Percentiles rank a stretch among this genome's conserved stretches.
These are phyloP conservation scores for Colletotrichum limetticola DNA, from an alignment of 2,329 filamentous ascomycete genomes.

Conservation along the genomic window DNA sequence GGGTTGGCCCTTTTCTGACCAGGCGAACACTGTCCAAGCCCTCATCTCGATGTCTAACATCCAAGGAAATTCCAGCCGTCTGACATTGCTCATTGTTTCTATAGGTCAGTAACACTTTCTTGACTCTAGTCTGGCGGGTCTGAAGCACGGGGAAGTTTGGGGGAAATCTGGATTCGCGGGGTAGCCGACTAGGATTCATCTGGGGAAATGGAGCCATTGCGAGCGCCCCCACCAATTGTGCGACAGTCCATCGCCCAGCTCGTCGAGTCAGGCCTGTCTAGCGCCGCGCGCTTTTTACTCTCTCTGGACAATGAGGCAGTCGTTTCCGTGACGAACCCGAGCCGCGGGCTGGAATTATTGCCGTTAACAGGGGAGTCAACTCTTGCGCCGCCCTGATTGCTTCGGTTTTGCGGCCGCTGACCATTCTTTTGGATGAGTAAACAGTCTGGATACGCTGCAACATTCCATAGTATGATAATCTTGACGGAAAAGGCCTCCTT, in stretches of 20 bases:
- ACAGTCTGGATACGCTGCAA: neutral
- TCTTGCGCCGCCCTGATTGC: neutral
- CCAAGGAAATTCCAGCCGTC: neutral
- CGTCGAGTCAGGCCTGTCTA: neutral
- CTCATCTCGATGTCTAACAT: neutral
- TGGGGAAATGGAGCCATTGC: conserved; percentile 5
- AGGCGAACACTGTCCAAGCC: neutral
- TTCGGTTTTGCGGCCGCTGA: neutral
- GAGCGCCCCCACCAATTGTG: neutral
- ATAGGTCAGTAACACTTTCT: neutral
- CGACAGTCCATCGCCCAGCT: neutral
- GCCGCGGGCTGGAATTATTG: neutral
- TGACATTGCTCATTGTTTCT: neutral
- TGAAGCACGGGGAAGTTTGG: neutral
- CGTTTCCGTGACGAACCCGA: neutral
- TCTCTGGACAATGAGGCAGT: neutral
- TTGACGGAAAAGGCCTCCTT: neutral
- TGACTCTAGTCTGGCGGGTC: neutral
- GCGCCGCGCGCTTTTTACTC: neutral
- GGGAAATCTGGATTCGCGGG: conserved; percentile 11
- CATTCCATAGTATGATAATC: neutral
- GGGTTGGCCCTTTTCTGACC: neutral
- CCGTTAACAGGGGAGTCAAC: neutral
- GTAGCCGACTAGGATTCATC: neutral
- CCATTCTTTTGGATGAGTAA: neutral